These are phyloP conservation scores for Cryptococcus sp. DNA, from an alignment of 1,284 basidiomycete species.

Conservation along the genomic window DNA sequence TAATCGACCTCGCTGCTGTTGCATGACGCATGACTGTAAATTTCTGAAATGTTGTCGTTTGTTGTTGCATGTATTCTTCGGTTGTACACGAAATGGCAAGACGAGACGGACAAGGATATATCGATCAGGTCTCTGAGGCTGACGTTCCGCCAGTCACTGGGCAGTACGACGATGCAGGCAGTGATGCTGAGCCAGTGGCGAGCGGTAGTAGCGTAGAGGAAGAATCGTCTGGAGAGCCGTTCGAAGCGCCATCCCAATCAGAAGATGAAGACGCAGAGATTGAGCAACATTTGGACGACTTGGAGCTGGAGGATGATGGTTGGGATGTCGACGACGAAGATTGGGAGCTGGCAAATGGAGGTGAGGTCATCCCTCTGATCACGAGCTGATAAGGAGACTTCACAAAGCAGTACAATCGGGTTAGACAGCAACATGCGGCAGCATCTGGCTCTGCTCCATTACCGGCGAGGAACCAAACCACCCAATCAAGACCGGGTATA, in stretches of 20 bases:
- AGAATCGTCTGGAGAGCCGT: slow-evolving; percentile 19
- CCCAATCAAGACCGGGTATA: slow-evolving; percentile 31
- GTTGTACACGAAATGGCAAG: slow-evolving; percentile 8
- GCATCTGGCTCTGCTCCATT: slow-evolving; percentile 17
- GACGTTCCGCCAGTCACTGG: not conserved
- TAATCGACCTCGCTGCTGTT: not conserved
- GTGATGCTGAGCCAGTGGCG: not conserved
- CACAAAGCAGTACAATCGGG: slow-evolving; percentile 93
- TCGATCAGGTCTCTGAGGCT: slow-evolving; percentile 7
- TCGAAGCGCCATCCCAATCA: slow-evolving; percentile 2
- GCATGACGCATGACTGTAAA: too few species aligned
- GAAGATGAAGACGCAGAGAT: slow-evolving; percentile 30
- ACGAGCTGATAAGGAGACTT: slow-evolving; percentile 65
- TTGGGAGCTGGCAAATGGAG: slow-evolving; percentile 75
- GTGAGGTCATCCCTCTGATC: slow-evolving; percentile 41
- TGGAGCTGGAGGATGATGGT: slow-evolving; percentile 72
- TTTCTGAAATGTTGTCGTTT: too few species aligned
- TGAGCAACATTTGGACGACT: slow-evolving; percentile 68
- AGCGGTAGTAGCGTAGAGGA: slow-evolving; percentile 39
- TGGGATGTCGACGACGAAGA: slow-evolving; percentile 79
- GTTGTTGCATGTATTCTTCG: not conserved
- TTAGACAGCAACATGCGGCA: slow-evolving; percentile 67
- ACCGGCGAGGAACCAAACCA: slow-evolving; percentile 18
- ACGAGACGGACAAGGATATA: slow-evolving; percentile 15
- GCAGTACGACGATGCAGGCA: slow-evolving; percentile 25